phyloP scores from a whole-genome alignment of 805 yeast genomes.

The Groenewaldozyma salmanticensis region DNA sequence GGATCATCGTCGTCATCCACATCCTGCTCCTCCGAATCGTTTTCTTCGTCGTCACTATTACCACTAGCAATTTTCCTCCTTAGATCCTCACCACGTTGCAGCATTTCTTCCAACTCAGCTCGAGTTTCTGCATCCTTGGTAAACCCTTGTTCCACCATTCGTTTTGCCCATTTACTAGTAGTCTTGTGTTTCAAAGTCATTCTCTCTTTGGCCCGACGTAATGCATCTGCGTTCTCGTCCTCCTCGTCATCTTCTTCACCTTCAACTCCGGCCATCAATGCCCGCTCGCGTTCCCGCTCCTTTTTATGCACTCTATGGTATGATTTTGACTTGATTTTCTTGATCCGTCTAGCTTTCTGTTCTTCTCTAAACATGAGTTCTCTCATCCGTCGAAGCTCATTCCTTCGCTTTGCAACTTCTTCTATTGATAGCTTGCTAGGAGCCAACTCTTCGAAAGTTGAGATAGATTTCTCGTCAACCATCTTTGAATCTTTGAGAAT shows the following conservation, averaged over 20 bases:
- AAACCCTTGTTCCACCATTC: constrained; percentile 82
- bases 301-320: constrained; percentile 80
- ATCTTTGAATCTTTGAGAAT: constrained; percentile 58
- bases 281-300: constrained; percentile 63
- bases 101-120: constrained; percentile 89
- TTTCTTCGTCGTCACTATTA: constrained; percentile 35
- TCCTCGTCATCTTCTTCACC: constrained; percentile 42
- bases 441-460: constrained; percentile 81
- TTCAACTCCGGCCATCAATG: constrained; percentile 49
- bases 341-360: constrained; percentile 78
- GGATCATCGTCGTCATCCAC: constrained; percentile 19
- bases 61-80: constrained; percentile 64
- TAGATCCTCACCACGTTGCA: constrained; percentile 73
- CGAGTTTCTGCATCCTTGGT: constrained; percentile 77
- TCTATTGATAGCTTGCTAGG: constrained; percentile 72
- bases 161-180: constrained; percentile 81
- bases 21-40: constrained; percentile 28
- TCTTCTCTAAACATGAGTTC: constrained; percentile 96
- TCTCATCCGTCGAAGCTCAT: constrained; percentile 82
- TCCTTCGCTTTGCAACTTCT: constrained; percentile 66
- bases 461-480: constrained; percentile 61
- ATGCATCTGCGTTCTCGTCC: constrained; percentile 53
- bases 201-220: constrained; percentile 79
- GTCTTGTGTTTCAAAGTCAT: constrained; percentile 88
- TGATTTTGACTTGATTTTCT: constrained; percentile 89